Base-by-base conservation (phyloP, 257 asterid genomes). In the Salvia miltiorrhiza region DNA sequence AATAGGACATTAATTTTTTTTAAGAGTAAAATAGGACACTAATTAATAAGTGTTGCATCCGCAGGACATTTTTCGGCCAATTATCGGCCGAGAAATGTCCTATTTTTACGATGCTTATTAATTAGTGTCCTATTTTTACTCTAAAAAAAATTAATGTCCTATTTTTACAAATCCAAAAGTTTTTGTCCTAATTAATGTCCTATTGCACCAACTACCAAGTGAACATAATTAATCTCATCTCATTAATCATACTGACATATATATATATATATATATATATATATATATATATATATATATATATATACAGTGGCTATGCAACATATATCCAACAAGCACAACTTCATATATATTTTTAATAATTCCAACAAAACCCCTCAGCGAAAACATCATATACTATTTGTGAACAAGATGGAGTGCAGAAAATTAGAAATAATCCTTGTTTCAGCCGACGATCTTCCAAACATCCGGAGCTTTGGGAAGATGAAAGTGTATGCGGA, bases 401-500 rank as follows among this genome's bases (percentile, higher is more conserved):
- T 26, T 26, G 3, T 26, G 0, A 43, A 43, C 48, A 43, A 2
- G 24, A 32, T 53, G 63, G 63, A 52, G 53, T 67, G 63, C 28
- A 53, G 63, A 67, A 69, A 41, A 1, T 60, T 69, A 1, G 32
- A 41, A 30, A 43, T 69, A 10, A 69, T 28, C 24, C 21, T 69
- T 5, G 57, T 69, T 43, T 69, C 73, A 17, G 73, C 73, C 32
- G 12, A 11, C 56, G 56, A 69, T 56, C 66, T 69, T 30, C 73
- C 73, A 0, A 7, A 69, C 28, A 3, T 69, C 48, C 58, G 66
- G 35, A 55, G 2, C 5, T n/a, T 28, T 11, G 66, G 66, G 11
- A 11, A 0, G 16, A 56, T 69, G 73, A 69, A 20, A 58, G 60
- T 58, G 39, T 70, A 58, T 8, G 74, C 74, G 0, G 43, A 21